Base-by-base conservation (phyloP, 768 basidiomycete species). In the Panellus pusillus region DNA sequence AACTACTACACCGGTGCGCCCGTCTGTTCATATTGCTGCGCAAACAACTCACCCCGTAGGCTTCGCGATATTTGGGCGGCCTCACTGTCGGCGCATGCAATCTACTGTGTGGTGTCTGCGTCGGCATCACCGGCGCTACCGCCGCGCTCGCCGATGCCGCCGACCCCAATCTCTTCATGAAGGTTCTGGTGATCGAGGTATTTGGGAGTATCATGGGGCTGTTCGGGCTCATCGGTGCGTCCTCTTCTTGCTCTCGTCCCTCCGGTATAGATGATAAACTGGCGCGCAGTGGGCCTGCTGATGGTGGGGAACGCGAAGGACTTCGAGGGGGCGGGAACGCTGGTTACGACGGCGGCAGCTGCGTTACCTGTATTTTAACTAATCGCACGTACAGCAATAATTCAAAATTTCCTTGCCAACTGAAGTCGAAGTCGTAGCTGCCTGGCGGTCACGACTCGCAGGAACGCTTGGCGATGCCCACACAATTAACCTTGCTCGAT, bases 131-230 rank as follows among this genome's bases (percentile, higher is more conserved):
- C 6, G 97, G 97, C 0, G 91, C 94, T 2, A 98, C 93, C 15
- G 96, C 95, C 4, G 97, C 97, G 1, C 75, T 98, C 31, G 86
- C 93, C 11, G 97, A 98, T 68, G 97, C 96, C 18, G 91, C 95
- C 11, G 95, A 98, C 68, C 95, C 96, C 3, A 81, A 85, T 35
- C 71, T 98, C 31, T 98, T 99, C 61, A 94, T 98, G 71, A 98
- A 96, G 72, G 91, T 98, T 56, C 83, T 99, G 47, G 87, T 99
- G 51, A 91, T 99, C 0, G 97, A 98, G 66, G 94, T 97, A 38
- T 93, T 95, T 67, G 89, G 87, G 48, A 89, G 89, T 64, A 93
- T 97, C 51, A 72, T 97, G 68, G 95, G 95, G 6, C 73, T 98
- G 43, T 98, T 96, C 66, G 95, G 94, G 17, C 74, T 96, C 58